Conservation (phyloP, 2,329 filamentous ascomycete genomes). For the Talaromyces sp. region DNA sequence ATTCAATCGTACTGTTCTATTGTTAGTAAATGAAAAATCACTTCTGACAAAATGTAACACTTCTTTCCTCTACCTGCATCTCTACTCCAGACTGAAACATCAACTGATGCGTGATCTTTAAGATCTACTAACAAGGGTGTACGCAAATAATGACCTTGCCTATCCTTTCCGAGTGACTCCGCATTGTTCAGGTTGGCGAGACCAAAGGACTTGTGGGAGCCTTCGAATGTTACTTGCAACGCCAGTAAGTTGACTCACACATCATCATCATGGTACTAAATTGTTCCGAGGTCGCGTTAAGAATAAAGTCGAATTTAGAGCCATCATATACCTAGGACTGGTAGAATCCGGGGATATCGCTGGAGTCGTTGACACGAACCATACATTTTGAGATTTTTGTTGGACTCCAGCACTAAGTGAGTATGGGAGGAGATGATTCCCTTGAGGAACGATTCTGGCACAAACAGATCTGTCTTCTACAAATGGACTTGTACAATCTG, state of each 20-base stretch:
- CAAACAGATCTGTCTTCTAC: not conserved
- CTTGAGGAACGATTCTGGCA: not conserved
- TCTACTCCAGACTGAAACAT: not conserved
- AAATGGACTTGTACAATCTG: not conserved
- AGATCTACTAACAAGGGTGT: no score
- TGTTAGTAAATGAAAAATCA: not conserved
- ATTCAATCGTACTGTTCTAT: not conserved
- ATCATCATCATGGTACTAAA: not conserved
- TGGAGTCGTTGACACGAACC: not conserved
- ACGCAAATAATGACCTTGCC: conserved; percentile 1
- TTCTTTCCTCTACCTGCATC: not conserved
- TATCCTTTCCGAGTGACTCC: not conserved
- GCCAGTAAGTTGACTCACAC: not conserved
- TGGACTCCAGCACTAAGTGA: not conserved
- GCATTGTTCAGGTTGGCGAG: not conserved
- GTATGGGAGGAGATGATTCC: not conserved
- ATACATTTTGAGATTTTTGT: not conserved
- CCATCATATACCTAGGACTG: not conserved
- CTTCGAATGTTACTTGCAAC: not conserved
- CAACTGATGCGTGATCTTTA: no score
- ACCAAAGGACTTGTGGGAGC: not conserved
- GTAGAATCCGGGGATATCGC: not conserved
- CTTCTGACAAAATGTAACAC: not conserved
- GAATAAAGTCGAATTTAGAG: not conserved
- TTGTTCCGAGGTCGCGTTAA: not conserved